Percentiles rank a stretch among this genome's conserved stretches.
These are phyloP conservation scores for Candida fluviatilis DNA, from an alignment of 805 yeast genomes.

Conservation along the genomic window DNA sequence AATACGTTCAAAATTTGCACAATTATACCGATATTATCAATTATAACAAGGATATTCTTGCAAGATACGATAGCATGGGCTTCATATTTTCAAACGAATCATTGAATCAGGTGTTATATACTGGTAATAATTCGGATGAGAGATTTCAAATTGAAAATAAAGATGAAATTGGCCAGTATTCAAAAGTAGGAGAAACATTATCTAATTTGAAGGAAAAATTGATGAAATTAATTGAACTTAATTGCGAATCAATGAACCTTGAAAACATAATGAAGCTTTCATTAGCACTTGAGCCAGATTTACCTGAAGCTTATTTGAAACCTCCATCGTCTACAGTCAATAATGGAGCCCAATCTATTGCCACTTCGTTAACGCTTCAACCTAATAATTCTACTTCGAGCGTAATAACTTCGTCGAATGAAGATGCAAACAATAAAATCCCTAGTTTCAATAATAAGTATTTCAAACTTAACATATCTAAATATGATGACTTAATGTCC, in stretches of 20 bases:
- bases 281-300: constrained; percentile 58
- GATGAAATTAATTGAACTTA: constrained; percentile 41
- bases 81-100: constrained; percentile 42
- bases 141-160: background rate
- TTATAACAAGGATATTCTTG: constrained; percentile 37
- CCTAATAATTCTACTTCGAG: constrained; percentile 18
- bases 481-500: constrained; percentile 31
- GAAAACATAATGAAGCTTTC: constrained; percentile 62
- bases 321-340: constrained; percentile 1
- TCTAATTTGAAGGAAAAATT: constrained; percentile 36
- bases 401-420: background rate
- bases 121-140: constrained; percentile 35
- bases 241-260: constrained; percentile 43
- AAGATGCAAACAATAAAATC: constrained; percentile 19
- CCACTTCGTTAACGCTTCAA: constrained; percentile 16
- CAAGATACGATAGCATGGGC: constrained; percentile 38
- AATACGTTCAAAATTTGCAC: constrained; percentile 49
- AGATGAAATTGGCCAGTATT: constrained; percentile 2
- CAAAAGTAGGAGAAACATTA: constrained; percentile 6
- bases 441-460: constrained; percentile 34
- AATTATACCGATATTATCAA: constrained; percentile 39
- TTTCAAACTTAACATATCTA: constrained; percentile 29
- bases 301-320: constrained; percentile 34
- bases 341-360: constrained; percentile 1
- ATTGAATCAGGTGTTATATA: constrained; percentile 37